Conservation (phyloP, 2,329 filamentous ascomycete species). For the Fusarium sp. region DNA sequence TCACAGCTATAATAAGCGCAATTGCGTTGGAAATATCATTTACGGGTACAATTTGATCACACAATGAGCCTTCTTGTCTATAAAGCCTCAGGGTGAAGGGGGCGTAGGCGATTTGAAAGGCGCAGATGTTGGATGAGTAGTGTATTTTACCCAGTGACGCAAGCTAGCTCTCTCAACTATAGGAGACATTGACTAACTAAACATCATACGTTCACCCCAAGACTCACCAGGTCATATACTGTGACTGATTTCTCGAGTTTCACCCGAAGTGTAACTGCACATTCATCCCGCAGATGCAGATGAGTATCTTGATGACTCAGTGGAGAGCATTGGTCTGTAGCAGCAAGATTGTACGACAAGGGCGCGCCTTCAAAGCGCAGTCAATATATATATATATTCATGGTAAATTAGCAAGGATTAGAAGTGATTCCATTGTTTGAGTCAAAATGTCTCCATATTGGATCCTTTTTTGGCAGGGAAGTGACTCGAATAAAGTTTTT, state of each 20-base stretch:
- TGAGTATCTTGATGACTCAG: not conserved
- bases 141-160: not conserved
- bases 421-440: slow-evolving; percentile 7
- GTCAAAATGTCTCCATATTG: slow-evolving; percentile 10
- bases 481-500: slow-evolving; percentile 2
- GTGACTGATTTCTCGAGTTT: fast-evolving
- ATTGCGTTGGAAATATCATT: no score
- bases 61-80: not conserved
- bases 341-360: not conserved
- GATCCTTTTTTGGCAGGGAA: not conserved
- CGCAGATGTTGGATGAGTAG: not conserved
- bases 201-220: not conserved
- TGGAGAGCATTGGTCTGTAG: not conserved
- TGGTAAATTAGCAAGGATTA: not conserved
- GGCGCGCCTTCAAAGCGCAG: not conserved
- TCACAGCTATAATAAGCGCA: no score
- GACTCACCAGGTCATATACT: not conserved
- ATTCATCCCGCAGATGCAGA: not conserved
- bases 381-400: not conserved
- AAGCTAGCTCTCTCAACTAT: no score
- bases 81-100: not conserved
- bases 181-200: not conserved
- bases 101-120: not conserved
- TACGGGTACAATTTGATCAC: no score
- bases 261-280: fast-evolving